phyloP scores from a whole-genome alignment of 345 rosid species.

The Kernera saxatilis region DNA sequence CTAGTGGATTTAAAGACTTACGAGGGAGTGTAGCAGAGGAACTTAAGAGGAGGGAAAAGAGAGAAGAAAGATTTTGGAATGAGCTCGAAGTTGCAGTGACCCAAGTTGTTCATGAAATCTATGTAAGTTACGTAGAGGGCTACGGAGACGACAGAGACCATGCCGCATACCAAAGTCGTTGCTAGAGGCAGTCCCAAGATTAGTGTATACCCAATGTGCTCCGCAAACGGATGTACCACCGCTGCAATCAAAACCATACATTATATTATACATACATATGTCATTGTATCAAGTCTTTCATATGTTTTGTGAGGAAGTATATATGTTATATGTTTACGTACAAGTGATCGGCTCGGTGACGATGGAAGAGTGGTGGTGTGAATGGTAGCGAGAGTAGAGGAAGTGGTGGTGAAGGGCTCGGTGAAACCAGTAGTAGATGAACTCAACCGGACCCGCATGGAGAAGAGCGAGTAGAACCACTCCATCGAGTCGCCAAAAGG shows the following conservation, averaged over 20 bases:
- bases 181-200: conserved; percentile 46
- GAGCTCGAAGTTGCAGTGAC: conserved; percentile 86
- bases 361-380: conserved; percentile 77
- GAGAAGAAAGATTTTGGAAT: conserved; percentile 51
- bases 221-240: conserved; percentile 80
- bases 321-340: conserved; percentile 9
- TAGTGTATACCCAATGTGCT: conserved; percentile 44
- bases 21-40: conserved; percentile 57
- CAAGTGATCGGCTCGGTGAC: conserved; percentile 66
- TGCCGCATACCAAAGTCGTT: conserved; percentile 26
- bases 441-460: conserved; percentile 66
- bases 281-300: neutral
- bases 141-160: conserved; percentile 22
- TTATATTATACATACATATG: neutral
- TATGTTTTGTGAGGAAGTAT: neutral
- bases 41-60: conserved; percentile 63
- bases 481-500: conserved; percentile 58
- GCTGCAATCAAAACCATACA: conserved; percentile 41
- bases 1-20: neutral
- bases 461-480: conserved; percentile 31
- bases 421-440: conserved; percentile 72
- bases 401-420: conserved; percentile 69
- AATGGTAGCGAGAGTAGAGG: conserved; percentile 71
- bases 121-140: conserved; percentile 40
- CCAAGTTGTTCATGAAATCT: conserved; percentile 81